These are phyloP conservation scores for Thamnidium elegans DNA, from an alignment of 192 early-diverging fungal species.

Conservation along the genomic window DNA sequence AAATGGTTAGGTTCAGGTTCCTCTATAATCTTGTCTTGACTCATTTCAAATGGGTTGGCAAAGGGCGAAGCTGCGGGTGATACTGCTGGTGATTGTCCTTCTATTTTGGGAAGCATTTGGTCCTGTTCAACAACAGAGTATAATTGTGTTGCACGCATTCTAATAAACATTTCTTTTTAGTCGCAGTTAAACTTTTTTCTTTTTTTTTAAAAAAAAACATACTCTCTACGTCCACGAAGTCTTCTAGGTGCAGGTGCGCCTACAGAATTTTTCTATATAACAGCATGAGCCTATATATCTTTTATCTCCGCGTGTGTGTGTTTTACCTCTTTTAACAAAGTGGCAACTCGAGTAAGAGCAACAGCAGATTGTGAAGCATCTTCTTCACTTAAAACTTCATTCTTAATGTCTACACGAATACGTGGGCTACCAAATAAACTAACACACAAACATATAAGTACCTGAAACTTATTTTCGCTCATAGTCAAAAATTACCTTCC, in stretches of 20 bases:
- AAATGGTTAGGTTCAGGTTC: background rate
- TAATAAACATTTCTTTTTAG: no score
- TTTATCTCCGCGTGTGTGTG: no score
- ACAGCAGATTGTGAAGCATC: slow-evolving; percentile 24
- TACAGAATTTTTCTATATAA: slow-evolving; percentile 19
- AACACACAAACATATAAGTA: no score
- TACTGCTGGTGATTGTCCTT: background rate
- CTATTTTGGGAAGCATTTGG: slow-evolving; percentile 2
- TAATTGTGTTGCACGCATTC: slow-evolving; percentile 11
- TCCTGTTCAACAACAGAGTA: slow-evolving; percentile 13
- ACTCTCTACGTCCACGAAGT: slow-evolving; percentile 41
- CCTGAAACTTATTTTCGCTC: no score
- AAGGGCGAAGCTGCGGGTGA: background rate
- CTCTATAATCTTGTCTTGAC: background rate
- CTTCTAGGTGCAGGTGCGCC: slow-evolving; percentile 13
- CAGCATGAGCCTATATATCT: background rate
- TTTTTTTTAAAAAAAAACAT: no score
- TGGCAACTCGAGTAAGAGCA: slow-evolving; percentile 36
- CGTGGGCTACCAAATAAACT: slow-evolving; percentile 24
- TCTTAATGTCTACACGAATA: slow-evolving; percentile 44
- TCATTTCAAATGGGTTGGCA: background rate
- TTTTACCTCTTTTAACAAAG: slow-evolving; percentile 35
- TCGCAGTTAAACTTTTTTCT: no score
- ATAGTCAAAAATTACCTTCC: no score
- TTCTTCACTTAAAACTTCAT: slow-evolving; percentile 25